Evolutionary conservation across 1,139 yeast species (phyloP), one percentile per base, ranked within the genome.

Genomic region (Nakaseomyces uthaithaninus): DNA sequence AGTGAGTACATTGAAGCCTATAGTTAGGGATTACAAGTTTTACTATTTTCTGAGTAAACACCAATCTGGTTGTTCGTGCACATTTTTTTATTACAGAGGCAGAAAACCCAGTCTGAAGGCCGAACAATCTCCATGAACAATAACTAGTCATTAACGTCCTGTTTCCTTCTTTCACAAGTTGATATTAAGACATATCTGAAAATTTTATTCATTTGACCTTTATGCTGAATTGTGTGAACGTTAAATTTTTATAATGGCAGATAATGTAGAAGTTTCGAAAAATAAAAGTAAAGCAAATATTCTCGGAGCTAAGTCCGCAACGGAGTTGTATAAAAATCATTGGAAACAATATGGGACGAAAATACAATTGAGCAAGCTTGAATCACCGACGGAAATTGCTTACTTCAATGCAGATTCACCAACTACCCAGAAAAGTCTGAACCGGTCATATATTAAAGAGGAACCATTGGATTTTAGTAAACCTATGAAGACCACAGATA

Each of bases 361-460:
- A 31, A 19, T 31, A 6, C 16, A n/a, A 20, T 10, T 17, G 8
- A 17, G 12, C 6, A 20, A 31, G 2, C 12, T 31, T 2, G 25
- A 19, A 8, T 7, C 25, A 8, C 35, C 35, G 9, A 4, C 12
- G 2, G 25, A 31, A 8, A 19, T 31, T 14, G 25, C 25, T 12
- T 17, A 19, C 8, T 31, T 31, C 10, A 31, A 31, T 20, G 35
- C n/a, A 11, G 35, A 20, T n/a, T 31, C 35, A 2, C 35, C 35
- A 8, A 31, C 35, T 9, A 31, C 35, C 4, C 25, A 19, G 9
- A 19, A 20, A 8, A 31, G 35, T 12, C 3, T 19, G 35, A 20
- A 17, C 14, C 19, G 12, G 20, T 19, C 25, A 19, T 31, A n/a
- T 31, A 11, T 20, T 4, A 20, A 31, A 20, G 25, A 31, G 24